Conservation (phyloP, 192 early-diverging fungal species). For the Haplosporangium gracile region DNA sequence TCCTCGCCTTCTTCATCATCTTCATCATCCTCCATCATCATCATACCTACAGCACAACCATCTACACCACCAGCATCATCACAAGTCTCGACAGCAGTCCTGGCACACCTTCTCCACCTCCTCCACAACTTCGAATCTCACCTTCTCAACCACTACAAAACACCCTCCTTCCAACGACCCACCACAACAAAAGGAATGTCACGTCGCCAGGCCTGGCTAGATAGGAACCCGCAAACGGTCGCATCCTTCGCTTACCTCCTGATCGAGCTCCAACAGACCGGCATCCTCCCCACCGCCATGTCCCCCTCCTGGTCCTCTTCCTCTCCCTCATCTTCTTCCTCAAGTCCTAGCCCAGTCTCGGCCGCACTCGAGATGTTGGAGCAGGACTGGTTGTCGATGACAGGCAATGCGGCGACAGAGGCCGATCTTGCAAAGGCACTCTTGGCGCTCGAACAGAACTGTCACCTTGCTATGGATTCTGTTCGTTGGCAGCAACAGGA, state of each 20-base stretch:
- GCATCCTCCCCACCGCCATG: conserved; percentile 30
- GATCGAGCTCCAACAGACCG: conserved; percentile 41
- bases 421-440: conserved; percentile 24
- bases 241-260: conserved; percentile 39
- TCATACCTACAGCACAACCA: not conserved
- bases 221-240: conserved; percentile 24
- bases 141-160: conserved; percentile 4
- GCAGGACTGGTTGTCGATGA: conserved; percentile 39
- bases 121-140: conserved; percentile 34
- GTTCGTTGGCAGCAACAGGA: conserved; percentile 8
- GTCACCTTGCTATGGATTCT: conserved; percentile 20
- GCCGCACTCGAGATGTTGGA: not conserved
- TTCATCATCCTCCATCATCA: not conserved
- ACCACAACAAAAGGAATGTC: not conserved
- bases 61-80: not conserved
- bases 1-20: not conserved
- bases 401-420: conserved; percentile 35
- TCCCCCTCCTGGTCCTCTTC: conserved; percentile 3
- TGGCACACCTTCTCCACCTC: conserved; percentile 8
- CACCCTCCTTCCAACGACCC: conserved; percentile 1
- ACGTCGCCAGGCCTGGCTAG: conserved; percentile 23
- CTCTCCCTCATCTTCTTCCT: not conserved
- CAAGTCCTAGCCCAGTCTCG: not conserved
- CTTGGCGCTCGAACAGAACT: conserved; percentile 29
- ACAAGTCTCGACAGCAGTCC: not conserved